A percentile compares a stretch with the other conserved stretches of the same genome.
Conservation (phyloP, 805 yeast genomes). For the Saccharomycopsis schoenii region DNA sequence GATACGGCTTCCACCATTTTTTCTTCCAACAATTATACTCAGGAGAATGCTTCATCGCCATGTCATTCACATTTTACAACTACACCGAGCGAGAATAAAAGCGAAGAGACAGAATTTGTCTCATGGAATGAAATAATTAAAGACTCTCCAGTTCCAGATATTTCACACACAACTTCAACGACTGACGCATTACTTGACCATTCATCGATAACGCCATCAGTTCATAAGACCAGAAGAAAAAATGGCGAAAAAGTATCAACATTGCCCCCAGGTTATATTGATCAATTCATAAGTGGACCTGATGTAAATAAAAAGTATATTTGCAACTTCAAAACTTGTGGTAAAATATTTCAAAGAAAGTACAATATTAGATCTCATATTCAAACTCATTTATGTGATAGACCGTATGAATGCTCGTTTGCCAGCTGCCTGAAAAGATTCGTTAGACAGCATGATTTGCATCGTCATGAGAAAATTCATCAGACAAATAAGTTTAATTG, state of each 20-base stretch:
- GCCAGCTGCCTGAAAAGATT: conserved; percentile 69
- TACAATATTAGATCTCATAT: conserved; percentile 93
- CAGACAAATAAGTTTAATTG: conserved; percentile 54
- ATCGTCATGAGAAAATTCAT: conserved; percentile 85
- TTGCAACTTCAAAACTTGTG: conserved; percentile 71
- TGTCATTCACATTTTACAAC: conserved; percentile 2
- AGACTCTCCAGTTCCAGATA: not conserved
- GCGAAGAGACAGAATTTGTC: conserved; percentile 13
- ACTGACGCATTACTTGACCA: not conserved
- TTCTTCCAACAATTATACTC: not conserved
- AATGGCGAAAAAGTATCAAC: conserved; percentile 37
- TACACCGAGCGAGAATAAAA: conserved; percentile 5
- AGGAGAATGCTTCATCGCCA: not conserved
- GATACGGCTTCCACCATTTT: not conserved
- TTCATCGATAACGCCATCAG: not conserved
- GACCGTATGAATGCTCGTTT: conserved; percentile 72
- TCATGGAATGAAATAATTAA: conserved; percentile 23
- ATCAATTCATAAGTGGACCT: conserved; percentile 73
- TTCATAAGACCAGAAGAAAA: conserved; percentile 19
- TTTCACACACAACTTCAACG: not conserved
- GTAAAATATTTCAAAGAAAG: conserved; percentile 74
- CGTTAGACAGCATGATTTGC: conserved; percentile 91
- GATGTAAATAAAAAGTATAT: conserved; percentile 58
- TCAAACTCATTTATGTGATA: conserved; percentile 89
- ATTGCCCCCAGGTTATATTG: conserved; percentile 83